Evolutionary conservation across 1,284 basidiomycete genomes (phyloP).

Genomic region (Ganoderma lucidum): DNA sequence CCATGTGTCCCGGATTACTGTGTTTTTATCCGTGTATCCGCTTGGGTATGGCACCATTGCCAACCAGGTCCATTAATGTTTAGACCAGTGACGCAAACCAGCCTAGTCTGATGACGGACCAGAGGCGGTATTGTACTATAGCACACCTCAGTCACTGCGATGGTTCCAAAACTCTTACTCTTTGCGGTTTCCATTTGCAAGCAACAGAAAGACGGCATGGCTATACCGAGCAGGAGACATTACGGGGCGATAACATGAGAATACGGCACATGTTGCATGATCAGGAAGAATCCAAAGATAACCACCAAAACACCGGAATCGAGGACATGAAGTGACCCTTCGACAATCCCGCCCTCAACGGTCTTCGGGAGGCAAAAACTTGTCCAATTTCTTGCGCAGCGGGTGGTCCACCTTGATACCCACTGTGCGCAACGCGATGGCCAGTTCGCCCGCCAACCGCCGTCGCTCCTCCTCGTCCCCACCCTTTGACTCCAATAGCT

Average conservation of each 20-base stretch:
- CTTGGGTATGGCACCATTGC: no score
- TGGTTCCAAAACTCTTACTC: background rate
- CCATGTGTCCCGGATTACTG: no score
- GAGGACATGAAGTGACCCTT: background rate
- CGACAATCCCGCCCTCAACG: constrained; percentile 12
- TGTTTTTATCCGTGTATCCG: background rate
- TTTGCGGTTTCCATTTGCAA: background rate
- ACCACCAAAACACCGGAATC: background rate
- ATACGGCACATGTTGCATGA: background rate
- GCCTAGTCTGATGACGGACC: background rate
- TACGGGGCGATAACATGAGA: background rate
- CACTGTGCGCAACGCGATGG: constrained; percentile 55
- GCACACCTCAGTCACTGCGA: background rate
- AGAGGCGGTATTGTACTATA: no score
- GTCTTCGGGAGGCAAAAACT: constrained; percentile 44
- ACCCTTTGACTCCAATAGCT: constrained; percentile 62
- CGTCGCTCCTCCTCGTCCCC: constrained; percentile 55
- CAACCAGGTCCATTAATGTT: background rate
- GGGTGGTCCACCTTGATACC: constrained; percentile 71
- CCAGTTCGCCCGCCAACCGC: constrained; percentile 57
- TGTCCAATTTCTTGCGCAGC: constrained; percentile 71
- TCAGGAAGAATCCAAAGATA: background rate
- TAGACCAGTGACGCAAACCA: background rate
- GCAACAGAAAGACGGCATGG: background rate
- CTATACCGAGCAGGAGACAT: background rate